A percentile compares a stretch with the other conserved stretches of the same genome.
Conservation (phyloP, 495 filamentous ascomycete species). For the Alectoria sarmentosa region DNA sequence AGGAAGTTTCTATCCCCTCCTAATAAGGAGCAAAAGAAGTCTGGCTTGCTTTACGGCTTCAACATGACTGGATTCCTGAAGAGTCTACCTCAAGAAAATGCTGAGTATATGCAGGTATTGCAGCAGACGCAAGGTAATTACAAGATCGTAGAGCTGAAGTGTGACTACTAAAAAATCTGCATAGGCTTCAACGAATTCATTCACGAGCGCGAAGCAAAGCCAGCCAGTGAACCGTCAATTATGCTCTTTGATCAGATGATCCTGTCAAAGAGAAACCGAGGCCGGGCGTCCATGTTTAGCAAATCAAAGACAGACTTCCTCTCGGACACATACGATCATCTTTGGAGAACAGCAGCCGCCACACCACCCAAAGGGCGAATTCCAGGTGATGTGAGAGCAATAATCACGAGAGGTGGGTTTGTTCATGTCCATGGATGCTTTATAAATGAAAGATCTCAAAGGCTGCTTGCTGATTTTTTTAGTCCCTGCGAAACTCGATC, state of each 20-base stretch:
- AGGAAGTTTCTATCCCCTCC: slow-evolving; percentile 73
- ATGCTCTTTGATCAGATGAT: slow-evolving; percentile 95
- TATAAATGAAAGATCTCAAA: not conserved
- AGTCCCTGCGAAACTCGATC: slow-evolving; percentile 80
- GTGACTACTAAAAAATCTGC: slow-evolving; percentile 19
- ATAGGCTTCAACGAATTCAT: slow-evolving; percentile 94
- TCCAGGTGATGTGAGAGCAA: slow-evolving; percentile 56
- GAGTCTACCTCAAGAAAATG: slow-evolving; percentile 84
- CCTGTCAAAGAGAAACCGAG: slow-evolving; percentile 85
- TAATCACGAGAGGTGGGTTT: slow-evolving; percentile 51
- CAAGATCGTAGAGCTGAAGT: not conserved
- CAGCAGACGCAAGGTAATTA: slow-evolving; percentile 84
- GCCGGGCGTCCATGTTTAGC: slow-evolving; percentile 47
- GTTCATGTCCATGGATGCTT: not conserved
- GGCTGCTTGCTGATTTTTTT: slow-evolving; percentile 19
- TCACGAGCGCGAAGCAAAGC: slow-evolving; percentile 72
- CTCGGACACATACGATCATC: slow-evolving; percentile 78
- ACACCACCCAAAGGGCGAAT: slow-evolving; percentile 67
- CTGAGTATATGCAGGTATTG: slow-evolving; percentile 79
- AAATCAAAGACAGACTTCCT: slow-evolving; percentile 61
- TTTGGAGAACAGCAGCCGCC: slow-evolving; percentile 85
- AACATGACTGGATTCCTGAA: slow-evolving; percentile 90
- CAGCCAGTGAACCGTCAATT: slow-evolving; percentile 59
- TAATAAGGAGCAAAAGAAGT: slow-evolving; percentile 73
- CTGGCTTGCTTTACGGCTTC: slow-evolving; percentile 82